Percentiles rank a stretch among this genome's conserved stretches.
phyloP scores from a whole-genome alignment of 2,329 filamentous ascomycete genomes.

The Stagonosporopsis rhizophila region DNA sequence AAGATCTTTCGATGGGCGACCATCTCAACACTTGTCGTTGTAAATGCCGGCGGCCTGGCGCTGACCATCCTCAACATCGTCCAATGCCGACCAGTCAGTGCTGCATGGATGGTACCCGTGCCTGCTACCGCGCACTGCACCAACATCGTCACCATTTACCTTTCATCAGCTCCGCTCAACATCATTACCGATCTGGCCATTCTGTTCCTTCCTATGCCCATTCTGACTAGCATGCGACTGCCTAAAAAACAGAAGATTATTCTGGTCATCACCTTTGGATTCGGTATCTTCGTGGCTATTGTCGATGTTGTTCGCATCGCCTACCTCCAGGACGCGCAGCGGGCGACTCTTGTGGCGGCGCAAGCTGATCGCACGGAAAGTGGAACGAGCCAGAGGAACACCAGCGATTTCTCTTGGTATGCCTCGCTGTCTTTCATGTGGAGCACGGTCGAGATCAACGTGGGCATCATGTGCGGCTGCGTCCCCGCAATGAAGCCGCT shows the following conservation, averaged over 20 bases:
- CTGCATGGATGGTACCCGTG: conserved; percentile 66
- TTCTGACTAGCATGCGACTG: conserved; percentile 78
- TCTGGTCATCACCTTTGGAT: conserved; percentile 81
- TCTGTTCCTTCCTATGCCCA: conserved; percentile 84
- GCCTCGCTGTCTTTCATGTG: conserved; percentile 89
- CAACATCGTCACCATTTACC: conserved; percentile 69
- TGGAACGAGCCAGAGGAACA: conserved; percentile 47
- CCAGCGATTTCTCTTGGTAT: conserved; percentile 69
- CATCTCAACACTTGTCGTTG: conserved; percentile 77
- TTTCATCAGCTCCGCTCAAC: conserved; percentile 84
- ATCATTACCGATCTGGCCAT: conserved; percentile 91
- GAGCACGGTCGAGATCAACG: conserved; percentile 89
- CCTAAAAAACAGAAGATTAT: conserved; percentile 88
- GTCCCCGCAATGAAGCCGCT: conserved; percentile 92
- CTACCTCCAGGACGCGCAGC: conserved; percentile 78
- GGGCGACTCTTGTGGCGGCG: conserved; percentile 54
- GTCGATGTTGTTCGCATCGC: conserved; percentile 91
- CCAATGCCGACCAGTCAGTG: conserved; percentile 78
- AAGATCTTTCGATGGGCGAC: conserved; percentile 80
- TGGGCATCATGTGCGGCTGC: conserved; percentile 88
- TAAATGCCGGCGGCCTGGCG: conserved; percentile 78
- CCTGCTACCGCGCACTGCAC: conserved; percentile 61
- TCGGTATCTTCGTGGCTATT: conserved; percentile 85
- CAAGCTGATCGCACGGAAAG: conserved; percentile 33
- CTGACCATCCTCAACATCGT: conserved; percentile 88